Base-by-base conservation (phyloP, 441 rosid species). In the Biscutella laevigata region DNA sequence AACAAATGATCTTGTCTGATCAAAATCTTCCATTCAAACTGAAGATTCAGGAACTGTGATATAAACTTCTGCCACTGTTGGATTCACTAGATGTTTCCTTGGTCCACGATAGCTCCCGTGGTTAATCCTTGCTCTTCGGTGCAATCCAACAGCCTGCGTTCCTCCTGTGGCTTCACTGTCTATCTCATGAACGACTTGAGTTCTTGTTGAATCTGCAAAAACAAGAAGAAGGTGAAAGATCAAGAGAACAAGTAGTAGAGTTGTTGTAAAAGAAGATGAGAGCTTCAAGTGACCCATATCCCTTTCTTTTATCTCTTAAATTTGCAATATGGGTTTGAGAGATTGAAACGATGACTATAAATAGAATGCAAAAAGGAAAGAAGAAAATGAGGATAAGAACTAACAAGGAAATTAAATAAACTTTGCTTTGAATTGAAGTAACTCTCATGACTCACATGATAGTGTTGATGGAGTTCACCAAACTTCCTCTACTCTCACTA, bases 371-470 rank as follows among this genome's bases (percentile, higher is more conserved):
- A 24, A 41, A 24, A 8, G 28, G 27, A 21, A 29, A 49, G 35
- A 14, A 38, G 42, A 22, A n/a, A 42, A 4, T n/a, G 4, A 49
- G 20, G 61, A 36, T n/a, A n/a, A n/a, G n/a, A n/a, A n/a, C n/a
- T 48, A 49, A 64, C 53, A 57, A 33, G 33, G 20, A 41, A 33
- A 56, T 7, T n/a, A 7, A 42, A 42, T n/a, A 53, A 29, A 10
- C 59, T 57, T 57, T 51, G 64, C 70, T 57, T 65, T 58, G 59
- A 9, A 65, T 65, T 51, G 70, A 65, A 57, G 70, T 58, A 11
- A 58, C 64, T 35, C 70, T 65, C 70, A 57, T 57, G 64, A 29
- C 35, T 50, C 70, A 36, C 70, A 65, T 65, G 64, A 65, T 34
- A 12, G 53, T 58, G 36, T 57, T 65, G 51, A n/a, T 49, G 7